Conservation (phyloP, 345 rosid species). For the Gossypium bickii region DNA sequence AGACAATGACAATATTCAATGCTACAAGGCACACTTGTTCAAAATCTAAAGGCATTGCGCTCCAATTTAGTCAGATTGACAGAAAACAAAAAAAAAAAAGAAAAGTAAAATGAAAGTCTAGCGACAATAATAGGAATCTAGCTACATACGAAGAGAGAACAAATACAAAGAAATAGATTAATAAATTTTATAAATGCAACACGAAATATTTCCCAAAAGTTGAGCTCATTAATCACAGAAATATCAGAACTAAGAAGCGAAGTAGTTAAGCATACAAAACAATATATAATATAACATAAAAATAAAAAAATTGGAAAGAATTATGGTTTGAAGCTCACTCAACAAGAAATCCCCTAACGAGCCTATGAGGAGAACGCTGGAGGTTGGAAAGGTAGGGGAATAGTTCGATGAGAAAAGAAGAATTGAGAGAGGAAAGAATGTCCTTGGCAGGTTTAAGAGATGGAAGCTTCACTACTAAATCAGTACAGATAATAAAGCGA, state of each 20-base stretch:
- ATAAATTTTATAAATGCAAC: slow-evolving; percentile 13
- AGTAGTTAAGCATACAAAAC: not conserved
- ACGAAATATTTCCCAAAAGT: too few species aligned
- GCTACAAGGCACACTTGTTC: not conserved
- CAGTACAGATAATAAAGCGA: slow-evolving; percentile 16
- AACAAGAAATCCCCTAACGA: too few species aligned
- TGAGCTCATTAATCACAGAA: not conserved
- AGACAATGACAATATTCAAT: not conserved
- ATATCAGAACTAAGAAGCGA: not conserved
- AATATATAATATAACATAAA: not conserved
- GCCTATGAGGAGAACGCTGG: slow-evolving; percentile 52
- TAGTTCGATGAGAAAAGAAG: slow-evolving; percentile 68
- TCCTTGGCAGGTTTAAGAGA: slow-evolving; percentile 76
- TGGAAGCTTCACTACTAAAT: slow-evolving; percentile 80
- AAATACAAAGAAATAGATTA: slow-evolving; percentile 13
- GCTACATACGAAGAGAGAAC: not conserved
- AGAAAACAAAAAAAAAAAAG: too few species aligned
- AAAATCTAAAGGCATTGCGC: not conserved
- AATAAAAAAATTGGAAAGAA: too few species aligned
- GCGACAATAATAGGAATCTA: not conserved
- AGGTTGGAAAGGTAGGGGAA: slow-evolving; percentile 59
- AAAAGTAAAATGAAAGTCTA: not conserved
- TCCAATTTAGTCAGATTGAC: slow-evolving; percentile 24
- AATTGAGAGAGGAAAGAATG: slow-evolving; percentile 55
- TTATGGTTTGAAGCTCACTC: too few species aligned